These are phyloP conservation scores for Alternaria sp. DNA, from an alignment of 2,329 filamentous ascomycete genomes.

Conservation along the genomic window DNA sequence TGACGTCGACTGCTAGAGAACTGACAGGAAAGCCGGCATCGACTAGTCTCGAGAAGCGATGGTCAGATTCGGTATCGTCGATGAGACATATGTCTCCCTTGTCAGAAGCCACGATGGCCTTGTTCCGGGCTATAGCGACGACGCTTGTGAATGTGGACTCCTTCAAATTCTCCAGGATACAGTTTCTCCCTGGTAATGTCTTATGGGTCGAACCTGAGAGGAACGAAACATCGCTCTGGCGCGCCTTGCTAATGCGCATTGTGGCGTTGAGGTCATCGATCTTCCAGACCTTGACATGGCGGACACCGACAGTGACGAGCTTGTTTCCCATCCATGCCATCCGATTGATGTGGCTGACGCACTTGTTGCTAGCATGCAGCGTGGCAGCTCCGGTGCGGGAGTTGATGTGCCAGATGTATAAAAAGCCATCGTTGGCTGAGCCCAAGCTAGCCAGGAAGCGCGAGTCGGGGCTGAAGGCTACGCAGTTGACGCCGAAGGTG, in stretches of 20 bases:
- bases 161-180: slow-evolving; percentile 78
- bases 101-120: slow-evolving; percentile 85
- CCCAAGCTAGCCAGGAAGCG: slow-evolving; percentile 88
- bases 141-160: slow-evolving; percentile 86
- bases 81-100: slow-evolving; percentile 87
- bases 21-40: slow-evolving; percentile 71
- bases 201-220: slow-evolving; percentile 56
- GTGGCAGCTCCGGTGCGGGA: slow-evolving; percentile 79
- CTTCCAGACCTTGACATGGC: slow-evolving; percentile 93
- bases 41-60: slow-evolving; percentile 71
- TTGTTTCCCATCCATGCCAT: slow-evolving; percentile 90
- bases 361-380: slow-evolving; percentile 87
- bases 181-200: slow-evolving; percentile 84
- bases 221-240: slow-evolving; percentile 51
- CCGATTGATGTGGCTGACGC: slow-evolving; percentile 81
- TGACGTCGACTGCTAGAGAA: slow-evolving; percentile 67
- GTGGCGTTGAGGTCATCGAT: slow-evolving; percentile 69
- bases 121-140: slow-evolving; percentile 71
- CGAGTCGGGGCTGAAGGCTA: slow-evolving; percentile 89
- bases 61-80: slow-evolving; percentile 75
- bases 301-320: slow-evolving; percentile 84
- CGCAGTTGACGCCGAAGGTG: slow-evolving; percentile 82
- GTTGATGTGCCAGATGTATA: slow-evolving; percentile 90
- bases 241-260: slow-evolving; percentile 51
- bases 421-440: slow-evolving; percentile 87